Conservation (phyloP, 2,329 filamentous ascomycete species). For the Fusarium odoratissimum region DNA sequence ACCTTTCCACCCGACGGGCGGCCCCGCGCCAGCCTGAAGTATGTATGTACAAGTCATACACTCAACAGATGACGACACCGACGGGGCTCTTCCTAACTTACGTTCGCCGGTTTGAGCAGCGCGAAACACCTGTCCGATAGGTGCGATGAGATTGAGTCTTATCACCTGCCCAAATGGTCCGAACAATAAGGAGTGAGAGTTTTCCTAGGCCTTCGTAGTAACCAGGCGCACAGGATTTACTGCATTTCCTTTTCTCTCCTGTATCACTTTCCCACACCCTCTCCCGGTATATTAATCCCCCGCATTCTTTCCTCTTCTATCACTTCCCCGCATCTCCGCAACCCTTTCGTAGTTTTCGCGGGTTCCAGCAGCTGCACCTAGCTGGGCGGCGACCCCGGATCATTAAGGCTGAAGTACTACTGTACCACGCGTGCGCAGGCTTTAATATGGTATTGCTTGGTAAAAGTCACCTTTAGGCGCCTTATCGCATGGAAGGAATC, state of each 20-base stretch:
- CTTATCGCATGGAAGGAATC: neutral
- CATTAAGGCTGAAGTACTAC: neutral
- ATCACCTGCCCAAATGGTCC: neutral
- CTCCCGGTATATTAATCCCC: too few relatives aligned
- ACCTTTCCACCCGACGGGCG: neutral
- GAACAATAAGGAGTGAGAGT: accelerated
- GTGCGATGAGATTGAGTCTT: neutral
- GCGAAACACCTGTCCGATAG: too few relatives aligned
- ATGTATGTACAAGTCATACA: neutral
- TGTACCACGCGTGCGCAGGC: accelerated
- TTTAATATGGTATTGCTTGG: neutral
- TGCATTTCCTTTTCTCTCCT: too few relatives aligned
- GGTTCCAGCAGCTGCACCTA: neutral
- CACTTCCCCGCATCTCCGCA: neutral
- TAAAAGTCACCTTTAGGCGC: neutral
- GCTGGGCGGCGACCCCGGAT: neutral
- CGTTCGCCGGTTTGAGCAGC: accelerated
- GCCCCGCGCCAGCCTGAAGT: neutral
- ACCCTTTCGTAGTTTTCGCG: neutral
- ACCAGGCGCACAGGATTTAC: too few relatives aligned
- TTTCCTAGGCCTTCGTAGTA: too few relatives aligned
- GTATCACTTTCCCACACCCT: too few relatives aligned
- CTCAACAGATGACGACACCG: neutral
- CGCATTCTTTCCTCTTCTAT: neutral
- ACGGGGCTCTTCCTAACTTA: neutral